Conservation (phyloP, 1,284 basidiomycete species). For the Flammula alnicola region DNA sequence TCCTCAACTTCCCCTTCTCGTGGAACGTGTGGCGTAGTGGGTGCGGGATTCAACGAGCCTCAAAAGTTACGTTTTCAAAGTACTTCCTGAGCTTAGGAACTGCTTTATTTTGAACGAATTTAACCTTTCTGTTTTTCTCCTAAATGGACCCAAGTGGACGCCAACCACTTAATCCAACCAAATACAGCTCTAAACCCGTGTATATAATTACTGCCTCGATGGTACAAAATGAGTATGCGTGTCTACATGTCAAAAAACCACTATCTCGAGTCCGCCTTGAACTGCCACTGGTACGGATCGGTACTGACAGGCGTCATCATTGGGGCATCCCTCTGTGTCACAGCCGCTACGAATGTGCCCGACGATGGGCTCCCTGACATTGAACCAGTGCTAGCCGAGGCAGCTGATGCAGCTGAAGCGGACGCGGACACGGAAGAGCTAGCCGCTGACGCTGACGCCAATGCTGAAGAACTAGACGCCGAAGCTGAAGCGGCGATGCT, state of each 20-base stretch:
- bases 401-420: not conserved
- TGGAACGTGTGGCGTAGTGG: too few relatives aligned
- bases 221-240: too few relatives aligned
- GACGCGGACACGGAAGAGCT: constrained; percentile 1
- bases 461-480: constrained; percentile 24
- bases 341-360: constrained; percentile 20
- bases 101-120: too few relatives aligned
- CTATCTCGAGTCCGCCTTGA: constrained; percentile 25
- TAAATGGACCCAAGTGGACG: too few relatives aligned
- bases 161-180: too few relatives aligned
- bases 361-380: constrained; percentile 15
- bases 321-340: constrained; percentile 20
- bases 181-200: too few relatives aligned
- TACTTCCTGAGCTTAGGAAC: too few relatives aligned
- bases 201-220: too few relatives aligned
- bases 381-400: constrained; percentile 18
- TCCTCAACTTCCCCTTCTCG: too few relatives aligned
- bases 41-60: too few relatives aligned
- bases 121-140: too few relatives aligned
- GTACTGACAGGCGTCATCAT: constrained; percentile 43
- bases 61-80: too few relatives aligned
- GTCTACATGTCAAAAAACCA: not conserved
- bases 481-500: constrained; percentile 28
- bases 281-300: constrained; percentile 48
- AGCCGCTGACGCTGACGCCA: constrained; percentile 19